phyloP scores from a whole-genome alignment of 116 monocot genomes.

The Phalaenopsis hybrid region DNA sequence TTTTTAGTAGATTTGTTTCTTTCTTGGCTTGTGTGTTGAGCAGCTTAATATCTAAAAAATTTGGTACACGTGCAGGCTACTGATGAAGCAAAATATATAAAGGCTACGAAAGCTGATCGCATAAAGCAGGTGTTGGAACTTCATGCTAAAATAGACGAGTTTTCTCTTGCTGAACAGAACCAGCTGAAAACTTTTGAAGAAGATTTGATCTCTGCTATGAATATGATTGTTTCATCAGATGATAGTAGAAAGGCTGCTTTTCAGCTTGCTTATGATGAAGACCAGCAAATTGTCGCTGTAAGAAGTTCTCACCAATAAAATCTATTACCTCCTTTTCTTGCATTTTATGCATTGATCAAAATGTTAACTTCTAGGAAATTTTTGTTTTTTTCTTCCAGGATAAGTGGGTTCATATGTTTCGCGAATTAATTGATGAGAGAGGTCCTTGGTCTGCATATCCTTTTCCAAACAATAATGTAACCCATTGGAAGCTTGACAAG shows the following conservation, averaged over 20 bases:
- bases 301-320: slow-evolving; percentile 6
- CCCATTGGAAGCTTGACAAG: slow-evolving; percentile 96
- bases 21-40: neutral
- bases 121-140: slow-evolving; percentile 68
- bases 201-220: slow-evolving; percentile 45
- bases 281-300: slow-evolving; percentile 94
- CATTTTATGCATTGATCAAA: neutral
- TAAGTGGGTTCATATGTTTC: slow-evolving; percentile 88
- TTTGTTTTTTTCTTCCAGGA: slow-evolving; percentile 38
- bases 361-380: neutral
- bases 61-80: slow-evolving; percentile 33
- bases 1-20: neutral
- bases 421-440: slow-evolving; percentile 84
- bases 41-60: neutral
- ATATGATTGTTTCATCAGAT: slow-evolving; percentile 61
- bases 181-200: slow-evolving; percentile 71
- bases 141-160: slow-evolving; percentile 52
- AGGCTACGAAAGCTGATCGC: slow-evolving; percentile 53
- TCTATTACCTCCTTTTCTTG: neutral
- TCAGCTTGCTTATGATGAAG: slow-evolving; percentile 82
- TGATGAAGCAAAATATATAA: slow-evolving; percentile 77
- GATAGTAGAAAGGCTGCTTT: slow-evolving; percentile 51
- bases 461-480: slow-evolving; percentile 64
- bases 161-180: slow-evolving; percentile 30
- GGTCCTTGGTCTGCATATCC: slow-evolving; percentile 93